Percentiles rank a stretch among this genome's conserved stretches.
These are phyloP conservation scores for Aspergillus calidoustus DNA, from an alignment of 2,329 filamentous ascomycete species.

Conservation along the genomic window DNA sequence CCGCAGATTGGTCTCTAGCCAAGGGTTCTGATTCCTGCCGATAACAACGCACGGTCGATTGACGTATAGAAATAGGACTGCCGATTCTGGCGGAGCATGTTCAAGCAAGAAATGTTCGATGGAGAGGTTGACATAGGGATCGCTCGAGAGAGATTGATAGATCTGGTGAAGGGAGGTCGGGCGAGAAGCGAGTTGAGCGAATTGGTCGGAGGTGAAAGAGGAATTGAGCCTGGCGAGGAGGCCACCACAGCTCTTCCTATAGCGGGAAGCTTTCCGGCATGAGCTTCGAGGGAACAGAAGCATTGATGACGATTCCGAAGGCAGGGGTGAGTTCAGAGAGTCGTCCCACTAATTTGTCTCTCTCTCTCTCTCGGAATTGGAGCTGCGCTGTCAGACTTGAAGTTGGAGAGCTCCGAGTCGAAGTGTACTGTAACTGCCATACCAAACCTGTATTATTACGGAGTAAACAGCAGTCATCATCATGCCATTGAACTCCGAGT, in stretches of 20 bases:
- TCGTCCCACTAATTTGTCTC: neutral
- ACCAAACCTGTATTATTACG: constrained; percentile 1
- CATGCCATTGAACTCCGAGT: constrained; percentile 17
- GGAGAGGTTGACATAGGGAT: constrained; percentile 89
- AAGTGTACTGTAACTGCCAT: neutral
- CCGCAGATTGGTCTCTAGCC: constrained; percentile 82
- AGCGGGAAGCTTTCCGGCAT: constrained; percentile 26
- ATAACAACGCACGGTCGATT: constrained; percentile 89
- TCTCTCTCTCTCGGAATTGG: neutral
- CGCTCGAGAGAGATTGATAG: constrained; percentile 69
- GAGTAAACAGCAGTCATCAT: neutral
- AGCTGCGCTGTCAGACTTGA: neutral
- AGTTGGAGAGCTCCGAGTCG: too few relatives aligned
- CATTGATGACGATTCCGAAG: constrained; percentile 29
- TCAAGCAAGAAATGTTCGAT: constrained; percentile 90
- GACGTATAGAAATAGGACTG: constrained; percentile 82
- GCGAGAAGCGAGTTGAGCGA: constrained; percentile 41
- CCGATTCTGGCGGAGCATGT: constrained; percentile 71
- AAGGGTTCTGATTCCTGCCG: constrained; percentile 96
- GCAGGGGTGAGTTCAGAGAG: constrained; percentile 3
- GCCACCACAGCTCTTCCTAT: constrained; percentile 2
- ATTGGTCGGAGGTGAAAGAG: constrained; percentile 34
- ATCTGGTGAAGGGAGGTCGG: constrained; percentile 59
- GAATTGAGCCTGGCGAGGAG: constrained; percentile 34
- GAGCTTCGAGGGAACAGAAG: constrained; percentile 27